phyloP scores from a whole-genome alignment of 495 filamentous ascomycete genomes.

The Xylaria scruposa region DNA sequence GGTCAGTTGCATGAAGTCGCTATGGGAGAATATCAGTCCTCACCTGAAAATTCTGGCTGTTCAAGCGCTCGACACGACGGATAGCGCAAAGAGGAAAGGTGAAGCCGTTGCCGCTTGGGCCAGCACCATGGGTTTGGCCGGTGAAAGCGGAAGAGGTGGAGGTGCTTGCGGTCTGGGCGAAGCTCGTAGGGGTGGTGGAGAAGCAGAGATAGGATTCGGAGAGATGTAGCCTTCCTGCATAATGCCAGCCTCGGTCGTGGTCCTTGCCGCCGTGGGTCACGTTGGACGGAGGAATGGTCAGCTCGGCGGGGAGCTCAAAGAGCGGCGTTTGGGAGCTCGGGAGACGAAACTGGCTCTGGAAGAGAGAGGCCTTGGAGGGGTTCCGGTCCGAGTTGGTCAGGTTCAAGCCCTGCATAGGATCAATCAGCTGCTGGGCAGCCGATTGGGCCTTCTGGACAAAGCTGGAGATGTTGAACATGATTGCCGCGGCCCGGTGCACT shows the following conservation, averaged over 20 bases:
- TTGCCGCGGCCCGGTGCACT: slow-evolving; percentile 32
- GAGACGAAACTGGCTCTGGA: slow-evolving; percentile 95
- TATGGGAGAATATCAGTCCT: not conserved
- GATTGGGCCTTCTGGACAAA: slow-evolving; percentile 87
- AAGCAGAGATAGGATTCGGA: slow-evolving; percentile 96
- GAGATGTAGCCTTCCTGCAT: slow-evolving; percentile 90
- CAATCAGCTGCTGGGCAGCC: slow-evolving; percentile 81
- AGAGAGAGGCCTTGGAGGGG: slow-evolving; percentile 89
- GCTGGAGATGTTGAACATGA: slow-evolving; percentile 78
- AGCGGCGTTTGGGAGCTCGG: slow-evolving; percentile 89
- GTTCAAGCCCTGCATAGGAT: slow-evolving; percentile 73
- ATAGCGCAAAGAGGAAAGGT: slow-evolving; percentile 93
- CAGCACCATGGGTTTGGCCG: slow-evolving; percentile 86
- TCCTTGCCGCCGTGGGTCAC: slow-evolving; percentile 66
- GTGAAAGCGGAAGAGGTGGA: slow-evolving; percentile 79
- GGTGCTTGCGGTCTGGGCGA: slow-evolving; percentile 75
- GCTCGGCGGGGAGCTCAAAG: slow-evolving; percentile 94
- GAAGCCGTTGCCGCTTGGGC: slow-evolving; percentile 95
- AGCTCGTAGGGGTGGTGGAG: slow-evolving; percentile 89
- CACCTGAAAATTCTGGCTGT: slow-evolving; percentile 81
- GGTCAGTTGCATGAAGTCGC: not conserved
- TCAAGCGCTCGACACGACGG: slow-evolving; percentile 86
- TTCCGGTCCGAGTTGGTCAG: slow-evolving; percentile 72
- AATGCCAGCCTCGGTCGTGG: slow-evolving; percentile 76
- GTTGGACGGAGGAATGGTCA: slow-evolving; percentile 76